Evolutionary conservation across 1,284 basidiomycete genomes (phyloP), one percentile per base, ranked within the genome.

Genomic region (Rhizopogon hawkerae): DNA sequence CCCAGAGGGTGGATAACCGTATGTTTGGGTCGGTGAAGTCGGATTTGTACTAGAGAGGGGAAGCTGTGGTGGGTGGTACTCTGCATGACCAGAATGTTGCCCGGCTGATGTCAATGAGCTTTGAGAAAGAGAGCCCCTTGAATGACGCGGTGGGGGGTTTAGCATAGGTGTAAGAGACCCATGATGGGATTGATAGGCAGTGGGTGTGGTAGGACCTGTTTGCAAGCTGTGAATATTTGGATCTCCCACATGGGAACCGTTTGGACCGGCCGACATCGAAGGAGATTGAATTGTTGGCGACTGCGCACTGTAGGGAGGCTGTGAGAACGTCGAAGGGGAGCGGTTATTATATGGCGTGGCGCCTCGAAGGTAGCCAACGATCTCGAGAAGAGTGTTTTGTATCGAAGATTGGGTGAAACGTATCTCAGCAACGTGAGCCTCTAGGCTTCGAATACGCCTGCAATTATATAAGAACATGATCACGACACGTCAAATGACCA

Each of bases 401-500:
- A 93, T 91, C 13, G 77, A 72, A 31, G 71, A 69, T 63, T 89
- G 85, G 0, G 80, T 75, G 47, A 77, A 72, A 46, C 81, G 78
- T 60, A 89, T 87, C 47, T 89, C 85, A 31, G 82, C 76, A 53
- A 93, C 90, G 65, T 90, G 89, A 18, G 77, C 59, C 65, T 94
- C 91, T 48, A 94, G 79, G 59, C 81, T 85, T 57, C 88, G 82
- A 56, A 94, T 89, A 47, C 91, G 89, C 64, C 91, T 94, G 62
- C 37, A 18, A 43, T 9, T 37, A 52, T 51, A 46, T 53, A 43
- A 59, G 4, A 60, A 51, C 0, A 33, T 13, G 52, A 43, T 57
- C 35, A 35, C 52, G 49, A 31, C 43, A 46, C n/a, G 53, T 39
- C 47, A 42, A 21, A 34, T 29, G 34, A 36, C 54, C 44, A 37